These are phyloP conservation scores for Oidiodendron maius DNA, from an alignment of 495 filamentous ascomycete genomes.

Conservation along the genomic window DNA sequence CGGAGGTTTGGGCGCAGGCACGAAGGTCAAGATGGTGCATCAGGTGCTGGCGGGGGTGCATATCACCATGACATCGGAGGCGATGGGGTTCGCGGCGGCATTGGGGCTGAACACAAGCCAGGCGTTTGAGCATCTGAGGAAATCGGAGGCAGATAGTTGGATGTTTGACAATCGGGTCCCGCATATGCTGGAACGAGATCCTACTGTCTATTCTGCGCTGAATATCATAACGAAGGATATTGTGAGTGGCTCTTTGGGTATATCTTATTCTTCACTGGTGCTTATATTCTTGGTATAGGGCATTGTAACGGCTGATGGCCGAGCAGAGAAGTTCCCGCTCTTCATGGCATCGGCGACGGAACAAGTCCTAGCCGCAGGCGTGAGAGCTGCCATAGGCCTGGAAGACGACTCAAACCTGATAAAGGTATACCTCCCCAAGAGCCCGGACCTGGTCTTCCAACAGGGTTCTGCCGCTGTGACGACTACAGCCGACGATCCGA, in stretches of 20 bases:
- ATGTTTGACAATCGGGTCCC: constrained; percentile 76
- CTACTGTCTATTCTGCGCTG: constrained; percentile 62
- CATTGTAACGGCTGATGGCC: constrained; percentile 68
- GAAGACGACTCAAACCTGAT: constrained; percentile 70
- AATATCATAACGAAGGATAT: constrained; percentile 79
- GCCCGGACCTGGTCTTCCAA: constrained; percentile 18
- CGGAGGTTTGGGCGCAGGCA: constrained; percentile 71
- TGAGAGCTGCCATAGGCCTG: constrained; percentile 54
- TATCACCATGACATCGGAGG: constrained; percentile 67
- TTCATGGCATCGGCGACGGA: constrained; percentile 68
- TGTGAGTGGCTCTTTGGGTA: constrained; percentile 3
- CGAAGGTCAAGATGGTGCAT: constrained; percentile 84
- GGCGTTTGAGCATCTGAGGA: constrained; percentile 51
- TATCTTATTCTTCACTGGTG: background rate
- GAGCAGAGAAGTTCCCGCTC: constrained; percentile 54
- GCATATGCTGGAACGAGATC: constrained; percentile 62
- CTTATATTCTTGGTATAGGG: constrained; percentile 26
- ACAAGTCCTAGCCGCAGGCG: constrained; percentile 57
- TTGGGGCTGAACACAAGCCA: constrained; percentile 57
- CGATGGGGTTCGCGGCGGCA: constrained; percentile 63
- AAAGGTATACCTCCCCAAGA: constrained; percentile 48
- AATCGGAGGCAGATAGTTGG: constrained; percentile 63
- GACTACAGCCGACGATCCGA: constrained; percentile 31
- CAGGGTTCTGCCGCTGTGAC: constrained; percentile 7
- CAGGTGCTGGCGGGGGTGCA: constrained; percentile 75